Evolutionary conservation across 202 grass and related monocot genomes (phyloP).

Genomic region (Brachypodium distachyon): DNA sequence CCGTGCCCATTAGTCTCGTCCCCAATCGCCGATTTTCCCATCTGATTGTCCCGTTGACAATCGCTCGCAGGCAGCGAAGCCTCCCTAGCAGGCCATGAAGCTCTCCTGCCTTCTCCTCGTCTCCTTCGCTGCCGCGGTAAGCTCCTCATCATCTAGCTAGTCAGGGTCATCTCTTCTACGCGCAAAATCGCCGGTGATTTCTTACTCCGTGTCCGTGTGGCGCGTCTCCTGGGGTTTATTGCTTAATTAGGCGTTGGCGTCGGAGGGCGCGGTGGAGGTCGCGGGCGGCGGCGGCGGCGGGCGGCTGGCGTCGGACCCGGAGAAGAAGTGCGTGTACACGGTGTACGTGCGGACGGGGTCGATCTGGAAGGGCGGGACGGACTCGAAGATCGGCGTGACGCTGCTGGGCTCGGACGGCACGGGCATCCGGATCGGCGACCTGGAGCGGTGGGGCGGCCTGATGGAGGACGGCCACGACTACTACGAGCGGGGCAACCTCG

Average conservation of each 20-base stretch:
- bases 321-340: constrained; percentile 77
- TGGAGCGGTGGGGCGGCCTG: constrained; percentile 56
- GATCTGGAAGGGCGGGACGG: constrained; percentile 84
- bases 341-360: constrained; percentile 72
- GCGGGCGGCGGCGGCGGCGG: neutral
- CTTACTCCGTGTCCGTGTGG: neutral
- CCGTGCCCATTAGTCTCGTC: neutral
- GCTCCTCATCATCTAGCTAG: neutral
- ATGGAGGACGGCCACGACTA: constrained; percentile 68
- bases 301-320: constrained; percentile 5
- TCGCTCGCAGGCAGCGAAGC: neutral
- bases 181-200: neutral
- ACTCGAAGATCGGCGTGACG: constrained; percentile 61
- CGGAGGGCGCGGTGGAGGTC: neutral
- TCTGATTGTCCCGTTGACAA: neutral
- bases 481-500: constrained; percentile 85
- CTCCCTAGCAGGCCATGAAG: neutral
- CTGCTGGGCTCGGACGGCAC: constrained; percentile 42
- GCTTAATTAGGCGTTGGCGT: neutral
- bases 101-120: neutral
- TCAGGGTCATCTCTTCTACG: neutral
- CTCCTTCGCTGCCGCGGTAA: constrained; percentile 18
- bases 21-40: neutral
- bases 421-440: constrained; percentile 58
- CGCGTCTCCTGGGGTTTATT: neutral